phyloP scores from a whole-genome alignment of 345 rosid species.

The Punica granatum region DNA sequence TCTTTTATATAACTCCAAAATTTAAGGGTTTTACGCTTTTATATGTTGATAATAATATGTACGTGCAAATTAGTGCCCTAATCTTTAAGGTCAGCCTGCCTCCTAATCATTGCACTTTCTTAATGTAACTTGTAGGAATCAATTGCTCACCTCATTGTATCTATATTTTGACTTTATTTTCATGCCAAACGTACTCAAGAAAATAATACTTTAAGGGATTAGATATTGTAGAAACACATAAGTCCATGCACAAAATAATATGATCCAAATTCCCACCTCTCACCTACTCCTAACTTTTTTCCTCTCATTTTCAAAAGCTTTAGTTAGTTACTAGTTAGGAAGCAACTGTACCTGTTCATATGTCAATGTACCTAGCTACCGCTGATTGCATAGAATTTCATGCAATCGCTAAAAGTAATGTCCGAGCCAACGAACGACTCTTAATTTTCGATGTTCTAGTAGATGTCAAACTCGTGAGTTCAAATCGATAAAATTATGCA shows the following conservation, averaged over 20 bases:
- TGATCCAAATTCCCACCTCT: background rate
- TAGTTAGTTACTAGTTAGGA: constrained; percentile 2
- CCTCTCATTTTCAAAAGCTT: background rate
- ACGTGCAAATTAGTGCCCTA: background rate
- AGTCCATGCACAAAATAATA: background rate
- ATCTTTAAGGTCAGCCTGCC: background rate
- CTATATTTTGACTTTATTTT: background rate
- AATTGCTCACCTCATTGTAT: background rate
- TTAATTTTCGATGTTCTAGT: too few species aligned
- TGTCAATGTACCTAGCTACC: constrained; percentile 10
- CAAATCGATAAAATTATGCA: too few species aligned
- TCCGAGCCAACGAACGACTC: background rate
- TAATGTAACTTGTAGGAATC: constrained; percentile 6
- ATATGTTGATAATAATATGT: too few species aligned
- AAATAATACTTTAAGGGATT: background rate
- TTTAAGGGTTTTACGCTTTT: too few species aligned
- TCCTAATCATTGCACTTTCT: constrained; percentile 3
- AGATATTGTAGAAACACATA: background rate
- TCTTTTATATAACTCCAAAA: background rate
- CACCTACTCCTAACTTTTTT: constrained; percentile 5
- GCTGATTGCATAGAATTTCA: background rate
- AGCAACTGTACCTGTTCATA: constrained; percentile 1
- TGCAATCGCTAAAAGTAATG: background rate
- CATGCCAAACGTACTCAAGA: background rate
- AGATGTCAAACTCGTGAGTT: too few species aligned